These are phyloP conservation scores for Suillus discolor DNA, from an alignment of 768 basidiomycete genomes.

Conservation along the genomic window DNA sequence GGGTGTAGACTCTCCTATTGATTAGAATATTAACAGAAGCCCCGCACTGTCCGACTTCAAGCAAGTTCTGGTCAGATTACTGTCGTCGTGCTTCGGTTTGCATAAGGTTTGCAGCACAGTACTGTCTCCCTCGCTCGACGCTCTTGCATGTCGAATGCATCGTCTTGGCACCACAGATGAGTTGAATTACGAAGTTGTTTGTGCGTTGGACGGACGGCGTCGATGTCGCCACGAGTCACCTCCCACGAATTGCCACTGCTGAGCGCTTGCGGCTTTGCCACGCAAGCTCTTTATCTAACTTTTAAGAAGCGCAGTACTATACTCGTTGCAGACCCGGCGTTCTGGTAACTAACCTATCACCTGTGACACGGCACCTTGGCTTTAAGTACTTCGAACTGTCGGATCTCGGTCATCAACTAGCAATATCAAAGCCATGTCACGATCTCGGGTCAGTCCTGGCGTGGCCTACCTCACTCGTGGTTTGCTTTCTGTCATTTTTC, in stretches of 20 bases:
- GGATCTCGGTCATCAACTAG: background rate
- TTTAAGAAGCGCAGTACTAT: background rate
- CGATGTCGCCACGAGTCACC: background rate
- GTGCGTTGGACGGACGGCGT: background rate
- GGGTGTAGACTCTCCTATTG: background rate
- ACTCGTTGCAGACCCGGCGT: background rate
- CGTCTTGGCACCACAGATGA: background rate
- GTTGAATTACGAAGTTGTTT: background rate
- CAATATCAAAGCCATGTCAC: background rate
- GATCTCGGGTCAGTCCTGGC: conserved; percentile 21
- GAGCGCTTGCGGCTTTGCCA: background rate
- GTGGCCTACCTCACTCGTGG: conserved; percentile 22
- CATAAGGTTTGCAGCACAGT: background rate
- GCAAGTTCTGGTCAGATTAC: background rate
- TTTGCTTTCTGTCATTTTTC: conserved; percentile 17
- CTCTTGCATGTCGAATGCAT: background rate
- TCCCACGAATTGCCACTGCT: background rate
- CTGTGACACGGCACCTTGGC: background rate
- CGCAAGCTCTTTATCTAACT: background rate
- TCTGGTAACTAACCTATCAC: background rate
- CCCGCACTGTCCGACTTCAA: background rate
- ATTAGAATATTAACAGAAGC: background rate
- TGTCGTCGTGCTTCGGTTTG: background rate
- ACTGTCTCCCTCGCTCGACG: background rate
- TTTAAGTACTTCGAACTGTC: background rate